Evolutionary conservation across 2,329 filamentous ascomycete species (phyloP), one percentile per base, ranked within the genome.

Genomic region (Sphaerulina musiva): DNA sequence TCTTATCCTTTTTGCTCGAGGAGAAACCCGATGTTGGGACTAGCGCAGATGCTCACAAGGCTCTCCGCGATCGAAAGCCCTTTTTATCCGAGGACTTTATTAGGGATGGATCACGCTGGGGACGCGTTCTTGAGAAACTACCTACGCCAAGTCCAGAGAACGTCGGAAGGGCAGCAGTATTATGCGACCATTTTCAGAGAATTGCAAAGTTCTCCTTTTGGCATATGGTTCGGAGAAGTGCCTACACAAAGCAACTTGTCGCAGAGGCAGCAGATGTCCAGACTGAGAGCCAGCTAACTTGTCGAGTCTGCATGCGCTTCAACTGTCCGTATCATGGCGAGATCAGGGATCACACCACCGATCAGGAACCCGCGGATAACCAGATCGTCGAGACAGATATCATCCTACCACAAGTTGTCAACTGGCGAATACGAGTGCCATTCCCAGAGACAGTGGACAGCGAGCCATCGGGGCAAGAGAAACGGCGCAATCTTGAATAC

Each of bases 251-350:
- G 20, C 54, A 52, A 20, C 55, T 63, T 11, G 51, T 64, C 9
- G 32, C 49, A 54, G 17, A 43, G 46, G 8, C 41, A 54, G 17
- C 40, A 26, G 42, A 56, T 2, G 43, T 38, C 8, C 31, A 41
- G 4, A 46, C 39, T 42, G 53, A 58, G 2, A 54, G 64, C 11
- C 44, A 56, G 12, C 43, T 66, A 8, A 65, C 64, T 1, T 69
- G 67, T 54, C 56, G 66, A 39, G 48, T 65, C 26, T 68, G 65
- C 58, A 56, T 64, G 41, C 60, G 61, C 5, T 60, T 63, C 43
- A 60, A 59, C 23, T 76, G 74, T 51, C 65, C 67, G 1, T 69
- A 69, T 32, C 74, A 76, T 53, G 74, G 74, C 1, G 70, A 72
- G 46, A 61, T 73, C 1, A 59, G 63, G 38, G 70, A 76, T 39